Evolutionary conservation across 331 rosid species (phyloP), one percentile per base, ranked within the genome.

Genomic region (Rhamnella rubrinervis): DNA sequence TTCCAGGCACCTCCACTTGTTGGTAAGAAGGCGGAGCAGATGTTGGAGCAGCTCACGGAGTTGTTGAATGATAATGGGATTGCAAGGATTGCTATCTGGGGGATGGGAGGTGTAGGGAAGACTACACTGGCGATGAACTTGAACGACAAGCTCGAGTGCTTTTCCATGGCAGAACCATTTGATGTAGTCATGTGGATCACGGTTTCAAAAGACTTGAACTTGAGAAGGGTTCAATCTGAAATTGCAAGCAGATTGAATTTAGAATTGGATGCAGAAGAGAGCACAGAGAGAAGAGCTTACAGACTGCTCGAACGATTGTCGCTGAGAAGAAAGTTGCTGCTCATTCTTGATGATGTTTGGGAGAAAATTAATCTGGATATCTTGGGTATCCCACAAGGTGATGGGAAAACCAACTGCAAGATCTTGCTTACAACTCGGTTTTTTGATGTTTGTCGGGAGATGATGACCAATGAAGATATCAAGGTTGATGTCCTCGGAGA

Each of bases 71-170:
- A 62, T n/a, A 21, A 63, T 46, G 18, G n/a, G 6, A 25, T 62
- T 21, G 19, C 18, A 8, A 75, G 55, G 55, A 63, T 69, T 69
- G 60, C 61, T 55, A 67, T 75, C 25, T 75, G 55, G 61, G 75
- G 75, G 23, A 55, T 63, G 71, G 75, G 75, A 23, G 75, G 75
- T 16, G 53, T 72, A 10, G 75, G 75, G 61, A 75, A 75, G 26
- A 69, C 75, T 63, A 46, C 75, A 1, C 70, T 75, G 12, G 70
- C 68, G 21, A 69, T 47, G 57, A 75, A 67, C 26, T 46, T 75
- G 71, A 75, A 75, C 46, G 47, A 75, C 56, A 25, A 69, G 26
- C 71, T 75, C 23, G 26, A 56, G 38, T 55, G 25, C 14, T 20
- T 46, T 46, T 61, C 49, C 23, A 52, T 52, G 57, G 3, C 28